Evolutionary conservation across 768 basidiomycete genomes (phyloP), one percentile per base, ranked within the genome.

Genomic region (Fomitopsis serialis): DNA sequence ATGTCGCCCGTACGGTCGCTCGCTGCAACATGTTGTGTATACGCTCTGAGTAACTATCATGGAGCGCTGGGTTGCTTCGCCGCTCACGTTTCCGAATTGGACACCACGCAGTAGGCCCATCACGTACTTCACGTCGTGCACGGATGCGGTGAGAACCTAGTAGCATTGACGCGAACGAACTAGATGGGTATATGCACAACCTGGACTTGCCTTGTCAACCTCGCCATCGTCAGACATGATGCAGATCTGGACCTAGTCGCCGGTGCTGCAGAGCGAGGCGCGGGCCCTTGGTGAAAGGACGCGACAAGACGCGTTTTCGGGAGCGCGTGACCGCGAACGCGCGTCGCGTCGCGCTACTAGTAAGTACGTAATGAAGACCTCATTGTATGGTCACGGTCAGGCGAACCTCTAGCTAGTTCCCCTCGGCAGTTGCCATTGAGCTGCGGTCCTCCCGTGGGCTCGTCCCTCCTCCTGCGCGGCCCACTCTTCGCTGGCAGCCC

Each of bases 41-140:
- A 32, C 47, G 45, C n/a, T n/a, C n/a, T 29, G 11, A 40, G 22
- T 15, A 56, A 24, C 43, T 45, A 17, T n/a, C 40, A 42, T 19
- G 40, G 34, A 29, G 42, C 23, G 42, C n/a, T n/a, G n/a, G n/a
- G n/a, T n/a, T 24, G n/a, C 29, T 37, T 32, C 29, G 5, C 29
- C 6, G 66, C 85, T 71, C 68, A 93, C 94, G 62, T 86, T 86
- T 32, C 76, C 73, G 66, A 97, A 88, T 61, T 81, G 87, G 48
- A 97, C 84, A 8, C 92, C 90, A 56, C 89, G 82, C 23, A 98
- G 73, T 19, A 97, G 74, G 17, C 84, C 74, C 9, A 86, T 75
- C 51, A 97, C 83, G 61, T 89, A 87, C 49, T 91, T 80, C 45
- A 97, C 83, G 70, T 96, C 93, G 59, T 86, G 80, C 0, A 87